Percentiles rank a stretch among this genome's conserved stretches.
phyloP scores from a whole-genome alignment of 352 stramenopile species.

The Globisporangium rhizosaccharum region DNA sequence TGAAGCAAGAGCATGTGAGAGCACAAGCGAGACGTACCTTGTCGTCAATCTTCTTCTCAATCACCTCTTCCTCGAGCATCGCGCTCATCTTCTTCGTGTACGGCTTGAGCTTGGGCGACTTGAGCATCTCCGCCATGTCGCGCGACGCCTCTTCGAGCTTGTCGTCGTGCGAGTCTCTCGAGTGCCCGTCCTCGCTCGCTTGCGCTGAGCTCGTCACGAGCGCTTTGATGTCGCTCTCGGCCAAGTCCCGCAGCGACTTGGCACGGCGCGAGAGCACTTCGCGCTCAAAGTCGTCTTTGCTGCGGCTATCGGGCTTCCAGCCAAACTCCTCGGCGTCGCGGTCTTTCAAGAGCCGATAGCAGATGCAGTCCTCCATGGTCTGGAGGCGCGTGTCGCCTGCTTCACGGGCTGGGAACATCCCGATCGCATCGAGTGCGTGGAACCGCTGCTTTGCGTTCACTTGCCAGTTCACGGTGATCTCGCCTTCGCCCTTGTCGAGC shows the following conservation, averaged over 20 bases:
- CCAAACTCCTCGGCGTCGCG: conserved; percentile 29
- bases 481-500: conserved; percentile 40
- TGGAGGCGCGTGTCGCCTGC: conserved; percentile 21
- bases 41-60: conserved; percentile 20
- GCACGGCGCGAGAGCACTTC: conserved; percentile 36
- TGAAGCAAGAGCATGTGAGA: background rate
- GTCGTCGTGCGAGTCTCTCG: conserved; percentile 9
- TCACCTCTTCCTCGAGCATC: conserved; percentile 44
- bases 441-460: conserved; percentile 48
- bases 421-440: conserved; percentile 50
- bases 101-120: conserved; percentile 31
- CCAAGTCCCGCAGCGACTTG: conserved; percentile 24
- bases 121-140: conserved; percentile 28
- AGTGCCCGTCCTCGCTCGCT: conserved; percentile 6
- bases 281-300: conserved; percentile 29
- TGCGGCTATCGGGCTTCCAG: conserved; percentile 28
- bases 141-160: conserved; percentile 17
- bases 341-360: conserved; percentile 47
- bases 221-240: conserved; percentile 17
- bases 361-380: conserved; percentile 57
- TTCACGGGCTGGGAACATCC: conserved; percentile 43
- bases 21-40: conserved; percentile 13
- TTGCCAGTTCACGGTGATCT: conserved; percentile 53
- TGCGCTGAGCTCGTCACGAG: conserved; percentile 10
- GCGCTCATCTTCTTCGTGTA: conserved; percentile 46